Conservation (phyloP, 129 eudicot genomes). For the Tagetes patula region DNA sequence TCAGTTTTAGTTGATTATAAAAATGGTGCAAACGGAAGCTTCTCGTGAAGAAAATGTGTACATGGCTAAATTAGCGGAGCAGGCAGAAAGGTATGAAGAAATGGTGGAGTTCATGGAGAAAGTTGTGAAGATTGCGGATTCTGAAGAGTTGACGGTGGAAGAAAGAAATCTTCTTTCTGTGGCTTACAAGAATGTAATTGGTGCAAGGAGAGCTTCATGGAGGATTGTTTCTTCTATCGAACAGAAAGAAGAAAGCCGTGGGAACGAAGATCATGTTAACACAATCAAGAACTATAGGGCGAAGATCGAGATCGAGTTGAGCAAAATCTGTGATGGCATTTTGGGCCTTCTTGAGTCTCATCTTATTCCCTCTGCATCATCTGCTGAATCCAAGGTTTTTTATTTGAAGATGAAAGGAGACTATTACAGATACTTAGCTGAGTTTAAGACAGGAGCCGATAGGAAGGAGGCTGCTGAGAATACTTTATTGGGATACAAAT, state of each 20-base stretch:
- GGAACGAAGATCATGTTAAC: constrained; percentile 68
- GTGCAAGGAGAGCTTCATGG: constrained; percentile 91
- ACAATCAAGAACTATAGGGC: constrained; percentile 64
- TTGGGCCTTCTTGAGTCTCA: constrained; percentile 71
- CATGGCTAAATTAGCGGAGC: constrained; percentile 84
- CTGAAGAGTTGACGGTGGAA: constrained; percentile 50
- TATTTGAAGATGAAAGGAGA: constrained; percentile 92
- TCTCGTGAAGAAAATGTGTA: constrained; percentile 78
- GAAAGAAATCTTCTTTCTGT: constrained; percentile 84
- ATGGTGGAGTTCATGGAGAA: constrained; percentile 91
- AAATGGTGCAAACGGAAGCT: constrained; percentile 27
- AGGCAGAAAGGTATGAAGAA: constrained; percentile 84
- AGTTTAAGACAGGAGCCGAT: constrained; percentile 31
- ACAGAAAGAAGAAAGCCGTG: constrained; percentile 82
- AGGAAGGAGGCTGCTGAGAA: constrained; percentile 36
- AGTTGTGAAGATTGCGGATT: constrained; percentile 44
- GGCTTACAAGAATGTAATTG: constrained; percentile 86
- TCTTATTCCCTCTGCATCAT: constrained; percentile 58
- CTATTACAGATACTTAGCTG: constrained; percentile 76
- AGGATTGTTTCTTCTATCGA: constrained; percentile 83
- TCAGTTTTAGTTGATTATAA: not conserved
- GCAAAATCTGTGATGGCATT: constrained; percentile 84
- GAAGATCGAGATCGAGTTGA: constrained; percentile 73
- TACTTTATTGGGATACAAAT: constrained; percentile 33
- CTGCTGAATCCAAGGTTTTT: constrained; percentile 73